Base-by-base conservation (phyloP, 345 rosid genomes). In the Gossypium sturtianum region DNA sequence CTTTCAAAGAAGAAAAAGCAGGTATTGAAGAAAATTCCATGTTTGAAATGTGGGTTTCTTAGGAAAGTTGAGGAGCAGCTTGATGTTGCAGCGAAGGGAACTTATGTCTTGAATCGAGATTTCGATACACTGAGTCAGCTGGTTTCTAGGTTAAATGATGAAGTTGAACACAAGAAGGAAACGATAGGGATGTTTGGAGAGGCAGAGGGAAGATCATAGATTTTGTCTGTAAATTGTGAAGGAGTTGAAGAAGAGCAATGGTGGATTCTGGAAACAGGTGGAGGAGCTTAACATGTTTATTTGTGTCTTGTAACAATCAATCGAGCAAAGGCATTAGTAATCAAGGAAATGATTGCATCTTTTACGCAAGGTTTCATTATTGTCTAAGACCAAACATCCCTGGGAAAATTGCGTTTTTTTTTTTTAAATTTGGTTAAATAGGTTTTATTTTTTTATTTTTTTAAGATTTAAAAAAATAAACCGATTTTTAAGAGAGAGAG, bases 61-160 rank as follows among this genome's bases (percentile, higher is more conserved):
- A 63, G 68, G 75, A 80, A 78, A 59, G 44, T 78, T 3, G 69
- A 79, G 38, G 72, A 75, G 60, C 87, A 84, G 53, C 83, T 86
- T 8, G 86, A 84, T 68, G 75, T 75, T 41, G 87, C 82, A 5
- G 83, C 84, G 3, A 82, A 79, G 29, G 87, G 83, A 25, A 79
- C 87, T 71, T 84, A 84, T 25, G 80, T 86, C 20, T 65, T 84
- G 72, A 79, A 80, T 11, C 74, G 82, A 63, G 86, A 86, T 72
- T 82, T 84, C 25, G 89, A 84, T 53, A 86, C 86, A 4, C 81
- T 84, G 73, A 83, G 84, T 10, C 71, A 84, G 41, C 82, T 84
- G 10, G 89, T 86, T 16, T 75, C 70, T 0, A 76, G 89, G 79
- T 57, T 86, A n/a, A 80, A 84, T 7, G 84, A 86, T 59, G 89